Evolutionary conservation across 2,329 filamentous ascomycete species (phyloP).

Genomic region (Aspergillus spinulosporus): DNA sequence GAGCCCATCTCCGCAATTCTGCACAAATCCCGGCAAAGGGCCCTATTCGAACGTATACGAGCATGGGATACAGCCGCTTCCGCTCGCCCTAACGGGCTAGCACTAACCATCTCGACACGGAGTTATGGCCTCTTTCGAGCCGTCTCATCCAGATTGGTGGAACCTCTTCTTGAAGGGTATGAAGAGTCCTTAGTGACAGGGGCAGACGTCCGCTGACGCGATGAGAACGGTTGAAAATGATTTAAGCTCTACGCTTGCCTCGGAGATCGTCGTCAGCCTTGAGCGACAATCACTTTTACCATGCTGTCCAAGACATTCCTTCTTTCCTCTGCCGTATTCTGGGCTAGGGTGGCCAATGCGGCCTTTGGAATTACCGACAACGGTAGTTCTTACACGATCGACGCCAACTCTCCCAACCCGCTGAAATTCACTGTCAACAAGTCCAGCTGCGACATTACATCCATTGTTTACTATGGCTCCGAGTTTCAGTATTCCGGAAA

Average conservation of each 20-base stretch:
- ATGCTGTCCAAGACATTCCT: slow-evolving; percentile 25
- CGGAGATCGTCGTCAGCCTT: neutral
- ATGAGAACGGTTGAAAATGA: slow-evolving; percentile 1
- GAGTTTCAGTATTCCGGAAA: slow-evolving; percentile 58
- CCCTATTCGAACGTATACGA: neutral
- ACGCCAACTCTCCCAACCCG: slow-evolving; percentile 52
- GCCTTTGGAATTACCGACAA: slow-evolving; percentile 32
- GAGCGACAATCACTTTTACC: neutral
- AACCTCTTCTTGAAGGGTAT: too few species aligned
- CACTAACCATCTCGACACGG: neutral
- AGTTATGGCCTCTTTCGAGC: neutral
- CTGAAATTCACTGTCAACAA: slow-evolving; percentile 55
- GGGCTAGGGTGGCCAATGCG: slow-evolving; percentile 25
- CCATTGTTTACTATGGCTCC: slow-evolving; percentile 59
- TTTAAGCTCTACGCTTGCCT: slow-evolving; percentile 6
- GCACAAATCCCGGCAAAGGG: neutral
- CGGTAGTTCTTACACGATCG: slow-evolving; percentile 43
- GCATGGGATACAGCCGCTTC: too few species aligned
- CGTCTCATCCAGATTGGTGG: slow-evolving; percentile 1
- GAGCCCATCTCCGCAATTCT: neutral
- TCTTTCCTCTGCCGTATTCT: slow-evolving; percentile 23
- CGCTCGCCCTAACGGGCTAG: neutral
- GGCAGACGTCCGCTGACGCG: neutral
- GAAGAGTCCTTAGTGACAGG: neutral
- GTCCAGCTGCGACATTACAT: slow-evolving; percentile 63